Percentiles rank a stretch among this genome's conserved stretches.
These are phyloP conservation scores for Leucocoprinus sp. DNA, from an alignment of 768 basidiomycete species.

Conservation along the genomic window DNA sequence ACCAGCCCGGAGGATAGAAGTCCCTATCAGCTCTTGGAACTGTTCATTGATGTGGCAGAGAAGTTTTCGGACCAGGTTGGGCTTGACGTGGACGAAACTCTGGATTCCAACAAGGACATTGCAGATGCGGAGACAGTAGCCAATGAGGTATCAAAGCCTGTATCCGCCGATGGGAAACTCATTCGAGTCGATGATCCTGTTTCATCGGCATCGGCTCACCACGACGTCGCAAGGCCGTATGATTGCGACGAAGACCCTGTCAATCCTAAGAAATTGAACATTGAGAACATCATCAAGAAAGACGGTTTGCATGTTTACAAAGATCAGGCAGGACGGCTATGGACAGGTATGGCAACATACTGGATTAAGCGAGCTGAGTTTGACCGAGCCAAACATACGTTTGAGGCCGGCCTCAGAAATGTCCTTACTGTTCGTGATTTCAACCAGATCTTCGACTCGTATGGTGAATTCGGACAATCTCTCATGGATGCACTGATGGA, in stretches of 20 bases:
- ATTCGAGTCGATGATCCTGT: constrained; percentile 68
- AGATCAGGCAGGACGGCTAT: constrained; percentile 93
- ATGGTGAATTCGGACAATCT: constrained; percentile 88
- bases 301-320: constrained; percentile 89
- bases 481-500: constrained; percentile 88
- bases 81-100: constrained; percentile 70
- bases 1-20: constrained; percentile 88
- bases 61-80: constrained; percentile 89
- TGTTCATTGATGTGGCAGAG: constrained; percentile 90
- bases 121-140: constrained; percentile 41
- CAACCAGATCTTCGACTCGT: constrained; percentile 95
- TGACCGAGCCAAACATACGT: constrained; percentile 78
- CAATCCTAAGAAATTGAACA: constrained; percentile 64
- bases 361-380: constrained; percentile 99
- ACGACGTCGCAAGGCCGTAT: constrained; percentile 43
- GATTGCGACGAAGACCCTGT: constrained; percentile 81
- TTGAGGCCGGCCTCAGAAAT: constrained; percentile 75
- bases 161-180: constrained; percentile 48
- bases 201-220: constrained; percentile 41
- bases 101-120: constrained; percentile 43
- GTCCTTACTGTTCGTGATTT: constrained; percentile 96
- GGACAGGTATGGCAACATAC: constrained; percentile 94
- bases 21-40: constrained; percentile 86
- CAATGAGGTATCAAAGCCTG: constrained; percentile 24
- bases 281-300: constrained; percentile 75